These are phyloP conservation scores for Taiozyma sp. DNA, from an alignment of 1,139 yeast species.

Conservation along the genomic window DNA sequence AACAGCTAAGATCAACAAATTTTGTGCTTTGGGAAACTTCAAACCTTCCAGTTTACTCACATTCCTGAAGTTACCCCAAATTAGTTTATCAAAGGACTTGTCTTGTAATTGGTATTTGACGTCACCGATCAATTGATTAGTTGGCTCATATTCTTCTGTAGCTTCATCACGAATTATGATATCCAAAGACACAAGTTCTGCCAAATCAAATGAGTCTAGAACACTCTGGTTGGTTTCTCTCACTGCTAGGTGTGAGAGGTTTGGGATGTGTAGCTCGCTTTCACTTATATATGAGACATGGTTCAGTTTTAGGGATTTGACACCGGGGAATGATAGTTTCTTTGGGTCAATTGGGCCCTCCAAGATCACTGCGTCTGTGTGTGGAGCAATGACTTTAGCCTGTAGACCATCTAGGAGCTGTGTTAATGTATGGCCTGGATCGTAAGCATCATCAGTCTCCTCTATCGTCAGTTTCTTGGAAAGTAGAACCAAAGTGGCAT, in stretches of 20 bases:
- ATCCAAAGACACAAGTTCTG: slow-evolving; percentile 2
- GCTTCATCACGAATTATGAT: slow-evolving; percentile 1
- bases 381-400: slow-evolving; percentile 1
- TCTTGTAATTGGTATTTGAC: neutral
- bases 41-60: neutral
- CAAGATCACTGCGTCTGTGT: neutral
- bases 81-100: neutral
- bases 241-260: neutral
- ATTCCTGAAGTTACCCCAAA: slow-evolving; percentile 8
- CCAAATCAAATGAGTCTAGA: neutral
- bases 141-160: neutral
- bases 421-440: neutral
- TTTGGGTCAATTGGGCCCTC: slow-evolving; percentile 1
- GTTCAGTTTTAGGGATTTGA: neutral
- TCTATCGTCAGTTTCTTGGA: neutral
- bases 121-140: slow-evolving; percentile 1
- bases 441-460: neutral
- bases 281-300: neutral
- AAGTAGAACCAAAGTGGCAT: slow-evolving; percentile 3
- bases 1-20: slow-evolving; percentile 4
- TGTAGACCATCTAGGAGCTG: slow-evolving; percentile 3
- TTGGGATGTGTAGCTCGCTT: neutral
- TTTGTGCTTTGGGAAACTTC: slow-evolving; percentile 3
- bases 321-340: slow-evolving; percentile 2
- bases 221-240: slow-evolving; percentile 1